Evolutionary conservation across 2,329 filamentous ascomycete species (phyloP), one percentile per base, ranked within the genome.

Genomic region (Fragosphaeria purpurea): DNA sequence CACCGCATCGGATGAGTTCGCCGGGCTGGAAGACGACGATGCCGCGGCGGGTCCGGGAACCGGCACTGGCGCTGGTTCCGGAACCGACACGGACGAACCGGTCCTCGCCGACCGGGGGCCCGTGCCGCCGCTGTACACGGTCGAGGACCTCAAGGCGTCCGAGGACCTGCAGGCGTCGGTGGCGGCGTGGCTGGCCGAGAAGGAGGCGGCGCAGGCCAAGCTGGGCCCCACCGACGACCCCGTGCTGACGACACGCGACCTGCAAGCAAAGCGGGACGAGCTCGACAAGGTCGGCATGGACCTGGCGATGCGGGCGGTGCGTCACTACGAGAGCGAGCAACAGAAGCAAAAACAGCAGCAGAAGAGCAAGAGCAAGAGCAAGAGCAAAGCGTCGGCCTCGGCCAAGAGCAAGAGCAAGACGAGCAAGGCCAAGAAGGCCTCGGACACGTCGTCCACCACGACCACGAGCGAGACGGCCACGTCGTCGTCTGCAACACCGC

Each of bases 11-110:
- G 73, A 71, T 40, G 78, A 80, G 3, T 82, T 87, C 60, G 86
- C 82, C 37, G 85, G 82, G n/a, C 78, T 93, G 1, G 89, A 95
- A 55, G 88, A 93, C 47, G 85, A 88, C 30, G 67, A 71, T 1
- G 59, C 64, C 35, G 62, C 31, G 6, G 35, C 58, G 3, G 61
- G 62, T 37, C 62, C 60, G 8, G 22, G 22, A 2, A 22, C 22
- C 22, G 22, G 22, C 22, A 22, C 22, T 22, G 22, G 22, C 22
- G 3, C 22, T 22, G 22, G 22, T 22, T 22, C 22, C 22, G 22
- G 22, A 22, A 62, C 65, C 22, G 59, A 63, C 5, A 62, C 62
- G 60, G 77, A 63, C 58, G 73, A 77, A 47, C 70, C 76, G 42
- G 59, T 68, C 7, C 55, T 65, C 34, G 62, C 68, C 52, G 69